These are phyloP conservation scores for Quercus lobata DNA, from an alignment of 331 rosid species.

Conservation along the genomic window DNA sequence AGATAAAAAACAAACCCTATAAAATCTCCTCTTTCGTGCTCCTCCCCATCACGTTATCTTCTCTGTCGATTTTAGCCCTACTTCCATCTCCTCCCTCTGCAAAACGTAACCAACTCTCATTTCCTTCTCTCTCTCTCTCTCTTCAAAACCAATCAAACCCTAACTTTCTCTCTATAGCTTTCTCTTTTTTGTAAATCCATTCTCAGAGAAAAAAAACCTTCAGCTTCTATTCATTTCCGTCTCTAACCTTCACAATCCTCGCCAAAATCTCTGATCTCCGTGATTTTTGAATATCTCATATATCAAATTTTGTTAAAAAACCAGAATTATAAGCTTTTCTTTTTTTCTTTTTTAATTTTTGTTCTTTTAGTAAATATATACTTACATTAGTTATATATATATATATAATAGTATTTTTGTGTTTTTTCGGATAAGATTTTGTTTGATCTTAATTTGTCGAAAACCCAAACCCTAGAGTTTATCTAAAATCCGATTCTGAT, in stretches of 20 bases:
- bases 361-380: not conserved
- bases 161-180: not conserved
- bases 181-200: not conserved
- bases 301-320: not conserved
- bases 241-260: not conserved
- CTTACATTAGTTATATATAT: not conserved
- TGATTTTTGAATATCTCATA: not conserved
- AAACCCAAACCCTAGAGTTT: not conserved
- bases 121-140: not conserved
- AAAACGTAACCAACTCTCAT: not conserved
- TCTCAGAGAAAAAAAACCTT: not conserved
- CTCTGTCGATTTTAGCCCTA: slow-evolving; percentile 29
- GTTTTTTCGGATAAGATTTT: not conserved
- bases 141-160: not conserved
- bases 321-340: not conserved
- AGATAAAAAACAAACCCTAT: slow-evolving; percentile 14
- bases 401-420: not conserved
- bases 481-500: not conserved
- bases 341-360: not conserved
- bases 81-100: not conserved
- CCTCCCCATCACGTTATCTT: slow-evolving; percentile 28
- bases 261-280: not conserved
- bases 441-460: not conserved
- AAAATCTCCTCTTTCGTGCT: slow-evolving; percentile 15
- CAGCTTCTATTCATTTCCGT: not conserved